A percentile compares a stretch with the other conserved stretches of the same genome.
phyloP scores from a whole-genome alignment of 345 rosid genomes.

The Eutrema heterophyllum region DNA sequence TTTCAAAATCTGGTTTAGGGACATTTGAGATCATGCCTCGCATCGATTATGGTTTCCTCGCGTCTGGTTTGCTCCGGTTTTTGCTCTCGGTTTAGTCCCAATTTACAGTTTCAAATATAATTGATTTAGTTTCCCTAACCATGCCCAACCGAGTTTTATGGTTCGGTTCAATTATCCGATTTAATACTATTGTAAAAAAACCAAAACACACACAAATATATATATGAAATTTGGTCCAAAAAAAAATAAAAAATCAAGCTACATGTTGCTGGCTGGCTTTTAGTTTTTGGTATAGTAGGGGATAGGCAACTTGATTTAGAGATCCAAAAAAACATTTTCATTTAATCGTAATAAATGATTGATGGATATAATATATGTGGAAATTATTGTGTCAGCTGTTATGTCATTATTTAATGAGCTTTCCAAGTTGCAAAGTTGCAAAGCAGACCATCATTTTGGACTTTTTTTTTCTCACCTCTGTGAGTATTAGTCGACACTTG shows the following conservation, averaged over 20 bases:
- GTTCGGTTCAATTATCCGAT: no score
- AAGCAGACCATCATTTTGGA: conserved; percentile 31
- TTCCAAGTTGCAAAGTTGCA: conserved; percentile 27
- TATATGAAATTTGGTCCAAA: no score
- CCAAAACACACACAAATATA: no score
- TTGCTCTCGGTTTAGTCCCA: no score
- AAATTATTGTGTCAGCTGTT: conserved; percentile 13
- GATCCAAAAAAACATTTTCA: neutral
- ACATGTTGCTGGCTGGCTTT: neutral
- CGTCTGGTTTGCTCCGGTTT: no score
- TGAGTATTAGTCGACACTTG: conserved; percentile 7
- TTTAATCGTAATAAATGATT: neutral
- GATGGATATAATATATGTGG: neutral
- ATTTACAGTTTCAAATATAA: no score
- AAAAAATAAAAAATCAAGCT: neutral
- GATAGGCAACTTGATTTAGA: neutral
- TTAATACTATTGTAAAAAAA: no score
- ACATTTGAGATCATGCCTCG: no score
- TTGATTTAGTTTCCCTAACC: no score
- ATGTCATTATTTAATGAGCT: conserved; percentile 11
- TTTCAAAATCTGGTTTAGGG: no score
- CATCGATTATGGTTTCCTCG: no score
- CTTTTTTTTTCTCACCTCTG: neutral
- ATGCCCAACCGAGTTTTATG: no score
- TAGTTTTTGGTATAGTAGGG: neutral